Conservation (phyloP, 1,139 yeast species). For the Lodderomyces jiufengensis region DNA sequence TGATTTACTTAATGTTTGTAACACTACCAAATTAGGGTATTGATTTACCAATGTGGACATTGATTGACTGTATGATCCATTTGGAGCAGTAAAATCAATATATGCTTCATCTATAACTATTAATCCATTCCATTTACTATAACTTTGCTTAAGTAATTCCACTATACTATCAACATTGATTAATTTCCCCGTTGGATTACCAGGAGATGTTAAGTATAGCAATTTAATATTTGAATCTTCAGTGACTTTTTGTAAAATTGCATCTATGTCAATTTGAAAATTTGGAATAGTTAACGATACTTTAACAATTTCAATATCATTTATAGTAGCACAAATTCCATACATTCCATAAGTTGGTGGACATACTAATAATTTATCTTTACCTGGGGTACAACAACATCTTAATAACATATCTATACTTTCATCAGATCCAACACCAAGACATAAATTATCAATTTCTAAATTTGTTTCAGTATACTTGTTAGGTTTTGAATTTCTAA, state of each 20-base stretch:
- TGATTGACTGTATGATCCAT: conserved; percentile 43
- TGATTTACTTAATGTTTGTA: conserved; percentile 90
- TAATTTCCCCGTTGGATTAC: conserved; percentile 86
- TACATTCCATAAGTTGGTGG: conserved; percentile 99
- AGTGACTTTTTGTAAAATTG: conserved; percentile 49
- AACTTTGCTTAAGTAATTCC: conserved; percentile 45
- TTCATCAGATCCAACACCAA: conserved; percentile 98
- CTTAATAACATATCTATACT: conserved; percentile 86
- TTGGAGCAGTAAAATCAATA: conserved; percentile 57
- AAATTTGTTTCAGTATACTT: conserved; percentile 30
- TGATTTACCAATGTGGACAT: conserved; percentile 77
- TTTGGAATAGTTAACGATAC: conserved; percentile 60
- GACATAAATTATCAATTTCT: conserved; percentile 67
- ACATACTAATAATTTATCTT: conserved; percentile 76
- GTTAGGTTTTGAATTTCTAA: conserved; percentile 57
- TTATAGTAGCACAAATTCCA: conserved; percentile 81
- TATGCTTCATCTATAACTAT: conserved; percentile 94
- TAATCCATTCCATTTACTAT: conserved; percentile 64
- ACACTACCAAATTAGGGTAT: conserved; percentile 78
- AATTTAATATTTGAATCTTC: conserved; percentile 64
- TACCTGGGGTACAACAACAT: conserved; percentile 78
- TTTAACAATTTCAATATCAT: conserved; percentile 73
- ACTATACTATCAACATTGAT: conserved; percentile 49
- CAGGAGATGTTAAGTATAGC: conserved; percentile 93
- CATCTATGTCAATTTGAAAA: conserved; percentile 63